Evolutionary conservation across 495 filamentous ascomycete species (phyloP).

Genomic region (Neurospora pannonica): DNA sequence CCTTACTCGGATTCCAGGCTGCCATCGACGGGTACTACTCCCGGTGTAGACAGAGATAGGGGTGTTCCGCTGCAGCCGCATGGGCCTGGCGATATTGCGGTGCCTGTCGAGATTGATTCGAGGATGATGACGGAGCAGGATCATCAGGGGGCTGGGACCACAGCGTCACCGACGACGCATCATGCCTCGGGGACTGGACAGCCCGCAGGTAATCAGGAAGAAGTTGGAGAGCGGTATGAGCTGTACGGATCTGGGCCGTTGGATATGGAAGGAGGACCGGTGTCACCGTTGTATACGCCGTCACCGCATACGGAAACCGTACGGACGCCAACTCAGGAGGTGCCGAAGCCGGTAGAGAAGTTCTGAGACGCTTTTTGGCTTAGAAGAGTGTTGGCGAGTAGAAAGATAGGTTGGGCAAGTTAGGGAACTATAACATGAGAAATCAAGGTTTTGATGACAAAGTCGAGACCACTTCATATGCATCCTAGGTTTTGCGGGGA

Average conservation of each 20-base stretch:
- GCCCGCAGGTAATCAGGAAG: neutral
- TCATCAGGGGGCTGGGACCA: constrained; percentile 17
- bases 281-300: neutral
- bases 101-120: constrained; percentile 27
- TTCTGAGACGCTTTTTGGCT: neutral
- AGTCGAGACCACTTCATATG: neutral
- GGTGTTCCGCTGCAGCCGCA: constrained; percentile 20
- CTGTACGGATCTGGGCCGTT: constrained; percentile 14
- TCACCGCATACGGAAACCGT: neutral
- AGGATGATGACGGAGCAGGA: constrained; percentile 3
- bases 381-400: neutral
- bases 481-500: neutral
- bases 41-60: constrained; percentile 5
- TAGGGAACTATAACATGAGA: neutral
- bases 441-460: neutral
- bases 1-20: constrained; percentile 23
- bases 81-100: constrained; percentile 22
- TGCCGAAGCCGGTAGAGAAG: neutral
- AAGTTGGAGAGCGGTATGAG: constrained; percentile 12
- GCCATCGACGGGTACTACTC: constrained; percentile 9
- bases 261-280: neutral
- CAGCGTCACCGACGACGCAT: constrained; percentile 22
- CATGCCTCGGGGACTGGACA: constrained; percentile 3
- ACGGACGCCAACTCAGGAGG: neutral
- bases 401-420: neutral